Conservation (phyloP, 106 monocot genomes). For the Dendrobium nobile region DNA sequence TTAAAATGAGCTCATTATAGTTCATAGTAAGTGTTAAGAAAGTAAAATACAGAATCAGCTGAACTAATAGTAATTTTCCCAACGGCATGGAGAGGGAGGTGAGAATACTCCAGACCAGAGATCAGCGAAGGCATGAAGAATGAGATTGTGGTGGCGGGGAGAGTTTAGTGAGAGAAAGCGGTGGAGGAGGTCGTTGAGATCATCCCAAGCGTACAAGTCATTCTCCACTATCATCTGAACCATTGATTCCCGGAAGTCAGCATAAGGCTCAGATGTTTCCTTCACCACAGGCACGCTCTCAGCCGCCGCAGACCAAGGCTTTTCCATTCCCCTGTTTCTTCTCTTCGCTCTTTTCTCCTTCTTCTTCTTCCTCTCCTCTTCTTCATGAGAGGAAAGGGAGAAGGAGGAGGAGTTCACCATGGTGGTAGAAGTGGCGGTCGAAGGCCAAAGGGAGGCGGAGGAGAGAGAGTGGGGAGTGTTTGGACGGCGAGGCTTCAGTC, state of each 20-base stretch:
- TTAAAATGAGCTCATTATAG: background rate
- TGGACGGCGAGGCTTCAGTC: background rate
- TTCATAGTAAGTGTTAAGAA: background rate
- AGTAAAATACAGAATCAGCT: background rate
- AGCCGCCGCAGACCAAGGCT: background rate
- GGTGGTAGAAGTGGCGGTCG: conserved; percentile 9
- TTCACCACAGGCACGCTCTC: conserved; percentile 32
- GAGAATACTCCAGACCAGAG: conserved; percentile 12
- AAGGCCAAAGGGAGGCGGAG: conserved; percentile 1
- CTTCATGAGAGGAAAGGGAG: background rate
- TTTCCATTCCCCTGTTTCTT: background rate
- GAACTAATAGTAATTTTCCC: background rate
- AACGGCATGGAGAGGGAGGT: background rate
- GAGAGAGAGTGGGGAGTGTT: background rate
- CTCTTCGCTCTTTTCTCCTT: background rate
- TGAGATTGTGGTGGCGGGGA: conserved; percentile 40
- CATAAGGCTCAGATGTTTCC: conserved; percentile 35
- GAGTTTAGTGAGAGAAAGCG: conserved; percentile 31
- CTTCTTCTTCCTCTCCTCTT: background rate
- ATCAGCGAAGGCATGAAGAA: conserved; percentile 46
- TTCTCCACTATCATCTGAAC: conserved; percentile 45
- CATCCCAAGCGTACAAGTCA: conserved; percentile 35
- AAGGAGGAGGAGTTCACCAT: background rate
- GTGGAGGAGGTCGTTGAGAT: conserved; percentile 24
- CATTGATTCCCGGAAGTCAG: conserved; percentile 40